phyloP scores from a whole-genome alignment of 2,329 filamentous ascomycete species.

The Ceratocystis papillata region DNA sequence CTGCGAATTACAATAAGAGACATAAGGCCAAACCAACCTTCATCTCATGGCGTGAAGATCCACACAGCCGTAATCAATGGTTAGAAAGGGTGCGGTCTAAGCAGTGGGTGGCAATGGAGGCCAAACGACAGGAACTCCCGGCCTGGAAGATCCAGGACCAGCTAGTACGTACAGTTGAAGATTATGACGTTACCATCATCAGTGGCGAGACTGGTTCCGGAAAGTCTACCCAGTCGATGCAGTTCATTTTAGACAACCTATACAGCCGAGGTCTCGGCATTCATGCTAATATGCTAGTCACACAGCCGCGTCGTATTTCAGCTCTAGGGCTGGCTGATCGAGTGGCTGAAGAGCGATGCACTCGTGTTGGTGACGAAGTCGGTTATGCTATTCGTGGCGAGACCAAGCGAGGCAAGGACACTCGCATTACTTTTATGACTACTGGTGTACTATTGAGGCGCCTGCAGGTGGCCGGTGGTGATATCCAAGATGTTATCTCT shows the following conservation, averaged over 20 bases:
- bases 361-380: constrained; percentile 70
- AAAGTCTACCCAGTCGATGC: constrained; percentile 63
- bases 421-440: constrained; percentile 90
- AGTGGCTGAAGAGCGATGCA: constrained; percentile 84
- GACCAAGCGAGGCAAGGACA: constrained; percentile 60
- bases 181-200: constrained; percentile 73
- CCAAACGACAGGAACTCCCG: constrained; percentile 61
- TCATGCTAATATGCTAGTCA: constrained; percentile 83
- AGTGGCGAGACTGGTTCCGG: constrained; percentile 29
- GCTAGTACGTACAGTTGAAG: constrained; percentile 63
- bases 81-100: constrained; percentile 48
- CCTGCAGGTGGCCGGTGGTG: constrained; percentile 48
- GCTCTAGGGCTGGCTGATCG: constrained; percentile 88
- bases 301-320: constrained; percentile 87
- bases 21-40: constrained; percentile 21
- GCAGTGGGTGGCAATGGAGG: constrained; percentile 60
- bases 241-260: constrained; percentile 88
- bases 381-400: constrained; percentile 89
- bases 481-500: constrained; percentile 65
- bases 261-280: constrained; percentile 65
- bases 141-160: constrained; percentile 75
- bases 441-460: constrained; percentile 84
- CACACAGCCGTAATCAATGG: constrained; percentile 54
- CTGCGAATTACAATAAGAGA: constrained; percentile 28
- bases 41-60: constrained; percentile 32